Percentiles rank a stretch among this genome's conserved stretches.
Conservation (phyloP, 495 filamentous ascomycete species). For the Xylaria grammica region DNA sequence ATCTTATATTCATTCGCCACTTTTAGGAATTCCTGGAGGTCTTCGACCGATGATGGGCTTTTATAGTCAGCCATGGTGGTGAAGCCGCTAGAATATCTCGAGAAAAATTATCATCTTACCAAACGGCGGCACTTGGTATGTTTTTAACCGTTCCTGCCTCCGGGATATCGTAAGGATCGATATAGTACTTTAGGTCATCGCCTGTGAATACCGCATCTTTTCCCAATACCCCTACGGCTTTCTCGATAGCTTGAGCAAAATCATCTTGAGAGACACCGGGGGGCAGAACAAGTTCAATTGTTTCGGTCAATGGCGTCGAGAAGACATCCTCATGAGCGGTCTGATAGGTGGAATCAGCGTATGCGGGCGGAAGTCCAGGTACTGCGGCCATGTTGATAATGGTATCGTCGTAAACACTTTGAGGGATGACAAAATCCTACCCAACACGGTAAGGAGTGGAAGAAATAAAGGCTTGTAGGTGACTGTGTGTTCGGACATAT, state of each 20-base stretch:
- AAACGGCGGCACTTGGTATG: constrained; percentile 50
- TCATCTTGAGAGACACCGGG: constrained; percentile 41
- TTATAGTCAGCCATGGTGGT: constrained; percentile 2
- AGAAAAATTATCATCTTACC: constrained; percentile 18
- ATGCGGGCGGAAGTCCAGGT: constrained; percentile 12
- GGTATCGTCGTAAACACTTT: neutral
- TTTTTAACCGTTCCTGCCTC: constrained; percentile 39
- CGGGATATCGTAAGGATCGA: constrained; percentile 51
- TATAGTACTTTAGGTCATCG: constrained; percentile 47
- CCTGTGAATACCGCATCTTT: constrained; percentile 43
- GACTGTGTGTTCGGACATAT: neutral
- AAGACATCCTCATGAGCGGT: constrained; percentile 23
- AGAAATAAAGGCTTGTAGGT: neutral
- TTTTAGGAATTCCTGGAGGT: constrained; percentile 48
- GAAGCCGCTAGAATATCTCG: neutral
- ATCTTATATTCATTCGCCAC: constrained; percentile 51
- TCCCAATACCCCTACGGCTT: constrained; percentile 39
- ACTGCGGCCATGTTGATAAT: constrained; percentile 8
- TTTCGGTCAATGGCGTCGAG: constrained; percentile 6
- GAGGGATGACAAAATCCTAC: too few species aligned
- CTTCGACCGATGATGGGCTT: constrained; percentile 43
- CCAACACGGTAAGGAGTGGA: neutral
- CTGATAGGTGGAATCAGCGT: constrained; percentile 26
- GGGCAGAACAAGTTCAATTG: constrained; percentile 36
- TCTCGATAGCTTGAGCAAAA: constrained; percentile 41